Evolutionary conservation across 1,284 basidiomycete species (phyloP), one percentile per base, ranked within the genome.

Genomic region (Tremellales sp.): DNA sequence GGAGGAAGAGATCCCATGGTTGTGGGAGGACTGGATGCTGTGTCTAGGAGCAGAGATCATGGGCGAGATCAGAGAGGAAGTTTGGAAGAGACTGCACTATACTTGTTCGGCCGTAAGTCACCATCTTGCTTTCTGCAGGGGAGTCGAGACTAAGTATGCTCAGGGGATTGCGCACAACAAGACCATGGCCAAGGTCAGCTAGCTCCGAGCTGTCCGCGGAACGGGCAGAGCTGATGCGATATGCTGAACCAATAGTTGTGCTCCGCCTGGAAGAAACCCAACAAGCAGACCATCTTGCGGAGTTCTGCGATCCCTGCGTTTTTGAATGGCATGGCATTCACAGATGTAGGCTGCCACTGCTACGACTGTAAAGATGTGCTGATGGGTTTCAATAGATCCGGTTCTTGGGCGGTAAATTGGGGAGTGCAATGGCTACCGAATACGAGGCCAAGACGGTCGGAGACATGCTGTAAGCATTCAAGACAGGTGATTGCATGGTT

Each of bases 161-260:
- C 44, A 91, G 81, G 95, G 95, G 1, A 86, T 98, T 47, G 85
- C 89, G 2, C 78, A 86, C 56, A 98, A 97, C 71, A 98, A 97
- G 69, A 88, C 92, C 52, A 76, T 97, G 31, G 86, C 93, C 1
- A 97, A 98, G 80, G 87, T 91, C 34, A 53, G 71, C 38, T 13
- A 12, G 5, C 26, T 25, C 27, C 27, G 24, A 36, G 19, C 1
- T 8, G 16, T 18, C 22, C 29, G 2, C 37, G 45, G 33, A 46
- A 40, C 32, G 21, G n/a, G 40, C 37, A 10, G 24, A 25, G 42
- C 2, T 5, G 19, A 18, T 10, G 25, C 4, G 19, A 14, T 18
- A 12, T 22, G 4, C 25, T 36, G 22, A 32, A 34, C 31, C 5
- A 33, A 10, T 54, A 93, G 86, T 78, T 95, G 13, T 81, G 83